phyloP scores from a whole-genome alignment of 768 basidiomycete genomes.

The Pleurotus giganteus region DNA sequence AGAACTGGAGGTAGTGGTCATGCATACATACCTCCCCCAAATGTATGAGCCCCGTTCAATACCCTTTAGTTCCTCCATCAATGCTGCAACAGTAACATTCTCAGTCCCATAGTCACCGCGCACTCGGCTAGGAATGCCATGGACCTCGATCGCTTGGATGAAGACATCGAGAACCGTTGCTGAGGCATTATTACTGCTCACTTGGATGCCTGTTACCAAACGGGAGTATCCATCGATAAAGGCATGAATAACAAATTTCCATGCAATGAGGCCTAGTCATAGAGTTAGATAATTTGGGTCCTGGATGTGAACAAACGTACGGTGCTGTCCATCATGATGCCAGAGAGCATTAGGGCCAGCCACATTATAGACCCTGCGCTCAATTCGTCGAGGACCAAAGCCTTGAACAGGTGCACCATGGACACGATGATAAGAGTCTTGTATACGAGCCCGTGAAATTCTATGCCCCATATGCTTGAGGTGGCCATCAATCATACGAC shows the following conservation, averaged over 20 bases:
- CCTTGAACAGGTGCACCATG: constrained; percentile 16
- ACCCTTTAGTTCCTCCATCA: constrained; percentile 25
- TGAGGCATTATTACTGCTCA: constrained; percentile 37
- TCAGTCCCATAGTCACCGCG: constrained; percentile 32
- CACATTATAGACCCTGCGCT: constrained; percentile 27
- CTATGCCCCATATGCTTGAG: constrained; percentile 18
- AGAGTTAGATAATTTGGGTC: constrained; percentile 21
- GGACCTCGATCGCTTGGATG: constrained; percentile 12
- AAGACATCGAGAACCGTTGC: constrained; percentile 38
- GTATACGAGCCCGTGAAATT: constrained; percentile 18
- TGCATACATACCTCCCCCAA: constrained; percentile 29
- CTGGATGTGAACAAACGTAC: constrained; percentile 24
- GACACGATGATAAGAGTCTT: constrained; percentile 16
- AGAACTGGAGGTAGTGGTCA: no score
- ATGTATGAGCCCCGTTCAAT: constrained; percentile 31
- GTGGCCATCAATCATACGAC: constrained; percentile 22
- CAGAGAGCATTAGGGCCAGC: constrained; percentile 33
- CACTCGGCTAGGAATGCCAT: constrained; percentile 31
- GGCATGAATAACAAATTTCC: constrained; percentile 35
- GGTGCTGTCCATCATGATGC: constrained; percentile 38
- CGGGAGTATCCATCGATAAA: constrained; percentile 42
- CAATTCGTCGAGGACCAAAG: constrained; percentile 24
- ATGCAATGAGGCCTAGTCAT: constrained; percentile 29
- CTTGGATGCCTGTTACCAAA: constrained; percentile 31
- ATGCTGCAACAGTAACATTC: constrained; percentile 28